These are phyloP conservation scores for Starmerella asiatica DNA, from an alignment of 805 yeast species.

Conservation along the genomic window DNA sequence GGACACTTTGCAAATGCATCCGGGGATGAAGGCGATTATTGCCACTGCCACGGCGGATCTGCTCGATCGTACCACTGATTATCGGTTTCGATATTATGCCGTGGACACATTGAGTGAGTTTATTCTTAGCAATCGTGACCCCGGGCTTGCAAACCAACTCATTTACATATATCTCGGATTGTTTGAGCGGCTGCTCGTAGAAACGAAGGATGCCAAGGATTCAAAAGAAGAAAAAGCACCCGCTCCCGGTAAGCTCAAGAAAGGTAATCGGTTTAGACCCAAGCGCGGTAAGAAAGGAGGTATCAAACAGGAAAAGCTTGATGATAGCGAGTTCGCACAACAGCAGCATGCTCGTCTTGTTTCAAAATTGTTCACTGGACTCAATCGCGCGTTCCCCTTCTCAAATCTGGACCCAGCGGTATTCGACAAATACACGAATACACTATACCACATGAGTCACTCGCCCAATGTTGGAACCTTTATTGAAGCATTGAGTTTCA, in stretches of 20 bases:
- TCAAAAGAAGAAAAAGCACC: conserved; percentile 25
- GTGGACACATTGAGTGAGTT: conserved; percentile 85
- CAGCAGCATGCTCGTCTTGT: conserved; percentile 77
- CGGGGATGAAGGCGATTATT: conserved; percentile 81
- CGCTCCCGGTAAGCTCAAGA: conserved; percentile 22
- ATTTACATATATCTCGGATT: conserved; percentile 74
- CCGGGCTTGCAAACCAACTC: conserved; percentile 66
- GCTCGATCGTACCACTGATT: conserved; percentile 56
- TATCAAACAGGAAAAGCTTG: conserved; percentile 22
- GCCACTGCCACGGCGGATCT: conserved; percentile 70
- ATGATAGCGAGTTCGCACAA: conserved; percentile 30
- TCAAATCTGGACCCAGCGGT: conserved; percentile 58
- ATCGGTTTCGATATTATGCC: conserved; percentile 80
- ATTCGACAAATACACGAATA: conserved; percentile 58
- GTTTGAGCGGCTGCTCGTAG: conserved; percentile 69
- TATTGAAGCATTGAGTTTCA: conserved; percentile 77
- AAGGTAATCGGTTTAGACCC: conserved; percentile 49
- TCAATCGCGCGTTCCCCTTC: conserved; percentile 92
- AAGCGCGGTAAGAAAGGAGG: conserved; percentile 76
- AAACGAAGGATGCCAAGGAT: conserved; percentile 31
- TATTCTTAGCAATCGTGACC: conserved; percentile 64
- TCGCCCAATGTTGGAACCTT: conserved; percentile 89
- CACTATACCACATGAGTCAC: conserved; percentile 80
- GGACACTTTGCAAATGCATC: conserved; percentile 78
- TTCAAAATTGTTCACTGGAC: conserved; percentile 83